Evolutionary conservation across 2,329 filamentous ascomycete species (phyloP).

Genomic region (Colletotrichum sp.): DNA sequence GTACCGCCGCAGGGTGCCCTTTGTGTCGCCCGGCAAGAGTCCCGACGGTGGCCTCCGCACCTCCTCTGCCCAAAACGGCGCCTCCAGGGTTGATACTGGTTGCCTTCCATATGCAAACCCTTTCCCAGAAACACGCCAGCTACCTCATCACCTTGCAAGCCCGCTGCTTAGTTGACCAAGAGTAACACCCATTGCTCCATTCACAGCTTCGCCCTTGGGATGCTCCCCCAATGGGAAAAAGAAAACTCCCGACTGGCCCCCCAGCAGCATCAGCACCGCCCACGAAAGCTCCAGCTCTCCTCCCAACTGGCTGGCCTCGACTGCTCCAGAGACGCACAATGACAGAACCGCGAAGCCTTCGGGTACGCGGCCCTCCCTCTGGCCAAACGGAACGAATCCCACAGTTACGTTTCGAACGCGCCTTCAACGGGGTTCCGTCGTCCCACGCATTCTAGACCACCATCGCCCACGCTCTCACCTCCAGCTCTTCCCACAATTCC

Average conservation of each 20-base stretch:
- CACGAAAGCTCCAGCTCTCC: neutral
- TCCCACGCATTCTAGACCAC: constrained; percentile 1
- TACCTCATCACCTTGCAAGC: constrained; percentile 7
- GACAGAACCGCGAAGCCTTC: neutral
- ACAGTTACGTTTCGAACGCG: neutral
- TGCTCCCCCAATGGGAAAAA: neutral
- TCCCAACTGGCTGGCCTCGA: neutral
- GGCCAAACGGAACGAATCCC: neutral
- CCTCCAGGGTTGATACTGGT: constrained; percentile 14
- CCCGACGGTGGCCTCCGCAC: neutral
- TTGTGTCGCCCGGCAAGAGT: neutral
- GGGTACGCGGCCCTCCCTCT: neutral
- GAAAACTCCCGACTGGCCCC: constrained; percentile 3
- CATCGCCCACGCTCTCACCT: neutral
- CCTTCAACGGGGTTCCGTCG: neutral
- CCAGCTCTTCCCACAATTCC: neutral
- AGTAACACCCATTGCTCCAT: neutral
- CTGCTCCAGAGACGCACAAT: neutral
- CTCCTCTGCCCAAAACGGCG: neutral
- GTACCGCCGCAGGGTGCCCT: neutral
- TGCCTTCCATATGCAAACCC: constrained; percentile 3
- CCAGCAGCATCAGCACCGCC: neutral
- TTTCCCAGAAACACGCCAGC: constrained; percentile 12
- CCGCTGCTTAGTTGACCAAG: neutral
- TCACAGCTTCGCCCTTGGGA: neutral